A percentile compares a stretch with the other conserved stretches of the same genome.
These are phyloP conservation scores for Bolboschoenoplectus hybrid DNA, from an alignment of 202 grass and related monocot species.

Conservation along the genomic window DNA sequence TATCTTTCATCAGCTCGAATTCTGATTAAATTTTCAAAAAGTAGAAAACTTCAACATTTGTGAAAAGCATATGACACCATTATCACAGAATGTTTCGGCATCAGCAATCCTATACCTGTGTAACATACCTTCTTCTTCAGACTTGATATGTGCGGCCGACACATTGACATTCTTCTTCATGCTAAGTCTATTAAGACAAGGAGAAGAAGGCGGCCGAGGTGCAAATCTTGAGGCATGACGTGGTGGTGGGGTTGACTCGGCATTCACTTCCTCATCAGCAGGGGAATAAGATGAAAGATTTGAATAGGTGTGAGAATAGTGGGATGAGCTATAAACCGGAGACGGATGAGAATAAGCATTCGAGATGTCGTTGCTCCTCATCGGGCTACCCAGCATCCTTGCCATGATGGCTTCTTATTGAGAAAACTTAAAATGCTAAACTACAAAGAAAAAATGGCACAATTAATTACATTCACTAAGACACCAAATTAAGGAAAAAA, in stretches of 20 bases:
- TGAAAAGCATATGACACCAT: neutral
- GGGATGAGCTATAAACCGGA: conserved; percentile 14
- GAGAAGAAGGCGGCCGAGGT: conserved; percentile 39
- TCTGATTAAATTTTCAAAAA: conserved; percentile 45
- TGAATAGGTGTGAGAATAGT: conserved; percentile 36
- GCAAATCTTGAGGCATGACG: conserved; percentile 24
- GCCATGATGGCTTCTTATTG: conserved; percentile 23
- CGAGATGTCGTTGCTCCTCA: conserved; percentile 29
- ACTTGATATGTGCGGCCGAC: neutral
- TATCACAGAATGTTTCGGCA: neutral
- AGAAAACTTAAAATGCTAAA: neutral
- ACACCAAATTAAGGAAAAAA: neutral
- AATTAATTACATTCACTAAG: neutral
- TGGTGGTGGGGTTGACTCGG: neutral
- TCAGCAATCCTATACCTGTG: conserved; percentile 21
- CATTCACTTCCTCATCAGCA: conserved; percentile 34
- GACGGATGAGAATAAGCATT: conserved; percentile 37
- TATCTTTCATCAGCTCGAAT: conserved; percentile 89
- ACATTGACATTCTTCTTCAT: conserved; percentile 35
- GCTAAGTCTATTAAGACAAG: conserved; percentile 38
- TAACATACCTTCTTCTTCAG: conserved; percentile 39
- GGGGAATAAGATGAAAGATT: conserved; percentile 33
- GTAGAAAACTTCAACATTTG: conserved; percentile 1
- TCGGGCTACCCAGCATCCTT: conserved; percentile 34
- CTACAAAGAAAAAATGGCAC: neutral